phyloP scores from a whole-genome alignment of 108 stramenopile species.

The Fistulifera pelliculosa region DNA sequence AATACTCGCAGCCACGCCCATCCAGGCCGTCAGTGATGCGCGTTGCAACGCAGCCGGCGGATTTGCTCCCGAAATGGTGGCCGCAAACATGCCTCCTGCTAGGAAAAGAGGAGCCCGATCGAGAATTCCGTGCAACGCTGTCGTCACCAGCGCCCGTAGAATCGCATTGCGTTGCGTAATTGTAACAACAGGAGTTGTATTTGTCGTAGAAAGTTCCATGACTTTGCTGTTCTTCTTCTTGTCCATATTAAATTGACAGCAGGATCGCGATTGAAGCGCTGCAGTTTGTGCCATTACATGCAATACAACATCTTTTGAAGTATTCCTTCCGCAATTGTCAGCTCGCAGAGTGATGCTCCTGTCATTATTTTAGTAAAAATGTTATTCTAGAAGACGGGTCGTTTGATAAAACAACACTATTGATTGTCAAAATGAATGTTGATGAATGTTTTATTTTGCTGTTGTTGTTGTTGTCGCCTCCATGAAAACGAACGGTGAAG shows the following conservation, averaged over 20 bases:
- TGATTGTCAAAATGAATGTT: no score
- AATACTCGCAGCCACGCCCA: slow-evolving; percentile 55
- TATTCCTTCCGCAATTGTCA: slow-evolving; percentile 33
- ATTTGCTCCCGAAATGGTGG: slow-evolving; percentile 29
- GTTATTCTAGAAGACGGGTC: no score
- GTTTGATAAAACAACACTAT: no score
- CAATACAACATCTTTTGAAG: slow-evolving; percentile 42
- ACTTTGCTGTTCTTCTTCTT: slow-evolving; percentile 31
- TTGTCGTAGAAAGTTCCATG: slow-evolving; percentile 26
- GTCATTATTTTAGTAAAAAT: background rate
- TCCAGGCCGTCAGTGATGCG: slow-evolving; percentile 64
- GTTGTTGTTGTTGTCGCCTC: no score
- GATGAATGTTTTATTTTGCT: no score
- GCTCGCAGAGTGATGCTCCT: slow-evolving; percentile 34
- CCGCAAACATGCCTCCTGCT: slow-evolving; percentile 47
- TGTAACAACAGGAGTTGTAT: slow-evolving; percentile 7
- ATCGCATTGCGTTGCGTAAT: slow-evolving; percentile 63
- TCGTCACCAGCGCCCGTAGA: slow-evolving; percentile 51
- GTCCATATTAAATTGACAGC: slow-evolving; percentile 19
- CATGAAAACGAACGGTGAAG: no score
- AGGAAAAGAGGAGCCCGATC: slow-evolving; percentile 42
- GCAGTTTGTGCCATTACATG: slow-evolving; percentile 38
- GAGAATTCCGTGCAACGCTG: slow-evolving; percentile 54
- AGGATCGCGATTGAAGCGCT: slow-evolving; percentile 37
- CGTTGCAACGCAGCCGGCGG: slow-evolving; percentile 37